A percentile compares a stretch with the other conserved stretches of the same genome.
Conservation (phyloP, 768 basidiomycete species). For the Calvatia gigantea region DNA sequence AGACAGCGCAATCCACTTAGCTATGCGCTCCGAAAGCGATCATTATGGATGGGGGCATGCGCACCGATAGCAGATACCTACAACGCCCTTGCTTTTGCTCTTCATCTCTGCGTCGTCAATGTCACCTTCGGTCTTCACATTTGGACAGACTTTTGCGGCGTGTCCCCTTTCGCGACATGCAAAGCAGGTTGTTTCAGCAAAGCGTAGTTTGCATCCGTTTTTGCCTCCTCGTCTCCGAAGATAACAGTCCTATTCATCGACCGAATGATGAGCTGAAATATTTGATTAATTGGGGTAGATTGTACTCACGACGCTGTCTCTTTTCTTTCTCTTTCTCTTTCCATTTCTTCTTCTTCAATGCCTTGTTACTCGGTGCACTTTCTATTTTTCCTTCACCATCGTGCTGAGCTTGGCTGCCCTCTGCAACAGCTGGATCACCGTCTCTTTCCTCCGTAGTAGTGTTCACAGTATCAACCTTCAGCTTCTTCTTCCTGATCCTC, state of each 20-base stretch:
- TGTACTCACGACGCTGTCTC: slow-evolving; percentile 25
- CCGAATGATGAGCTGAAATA: neutral
- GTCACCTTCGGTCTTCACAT: slow-evolving; percentile 21
- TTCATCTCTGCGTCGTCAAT: slow-evolving; percentile 15
- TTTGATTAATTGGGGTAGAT: slow-evolving; percentile 21
- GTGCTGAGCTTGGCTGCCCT: neutral
- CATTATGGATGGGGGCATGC: slow-evolving; percentile 16
- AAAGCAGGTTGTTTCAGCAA: slow-evolving; percentile 70
- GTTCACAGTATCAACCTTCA: slow-evolving; percentile 20
- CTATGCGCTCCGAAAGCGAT: neutral
- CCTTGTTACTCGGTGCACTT: slow-evolving; percentile 7
- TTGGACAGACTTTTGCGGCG: slow-evolving; percentile 78
- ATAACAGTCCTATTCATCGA: neutral
- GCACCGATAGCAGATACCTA: slow-evolving; percentile 73
- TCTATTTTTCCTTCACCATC: neutral
- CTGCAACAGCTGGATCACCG: slow-evolving; percentile 12
- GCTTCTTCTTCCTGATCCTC: slow-evolving; percentile 39
- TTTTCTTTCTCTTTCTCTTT: slow-evolving; percentile 26
- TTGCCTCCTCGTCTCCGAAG: slow-evolving; percentile 58
- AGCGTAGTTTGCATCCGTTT: slow-evolving; percentile 58
- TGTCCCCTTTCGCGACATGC: slow-evolving; percentile 85
- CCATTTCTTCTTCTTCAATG: slow-evolving; percentile 28
- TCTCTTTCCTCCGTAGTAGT: slow-evolving; percentile 16
- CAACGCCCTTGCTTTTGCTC: slow-evolving; percentile 22
- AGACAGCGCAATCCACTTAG: neutral